Base-by-base conservation (phyloP, 2,329 filamentous ascomycete species). In the Lachnellula arida region DNA sequence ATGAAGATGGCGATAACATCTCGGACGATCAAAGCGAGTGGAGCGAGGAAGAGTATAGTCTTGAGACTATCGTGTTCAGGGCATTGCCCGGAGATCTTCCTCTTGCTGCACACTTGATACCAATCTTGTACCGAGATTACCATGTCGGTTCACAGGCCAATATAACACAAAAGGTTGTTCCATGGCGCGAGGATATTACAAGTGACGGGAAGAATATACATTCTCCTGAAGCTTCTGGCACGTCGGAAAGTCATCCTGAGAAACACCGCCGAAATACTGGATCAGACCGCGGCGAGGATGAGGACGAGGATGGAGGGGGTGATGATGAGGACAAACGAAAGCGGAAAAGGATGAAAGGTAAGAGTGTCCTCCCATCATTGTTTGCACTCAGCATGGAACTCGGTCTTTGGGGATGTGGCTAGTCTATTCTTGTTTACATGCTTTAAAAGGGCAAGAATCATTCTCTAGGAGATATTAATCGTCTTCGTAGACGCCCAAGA, bases 301-400 rank as follows among this genome's bases (percentile, higher is more conserved):
- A 54, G 6, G 48, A 54, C 8, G 46, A 53, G 35, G 51, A 49
- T n/a, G 53, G 54, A 11, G 50, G 42, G 14, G n/a, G 48, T 19
- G 54, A 55, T 48, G 54, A 52, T 12, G 54, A 56, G 32, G 42
- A 54, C 46, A 34, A 49, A 40, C 23, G 39, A 40, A 52, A 46
- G 17, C 40, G 22, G 40, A 35, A 46, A 25, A 52, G n/a, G 40
- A 32, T 52, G 15, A 55, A 34, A 32, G 23, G 44, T 47, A 28
- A 47, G 44, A 28, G 22, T 11, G 2, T 28, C 28, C 4, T 32
- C 28, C 28, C 28, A 32, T 32, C 9, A 9, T 32, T 32, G 9
- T 32, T 32, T 32, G 28, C 28, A 12, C 2, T 12, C 9, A 11
- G 28, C 28, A 32, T 32, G 28, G 12, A 32, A 32, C 2, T 2